A percentile compares a stretch with the other conserved stretches of the same genome.
Conservation (phyloP, 306 rosid species). For the Inga oerstediana region DNA sequence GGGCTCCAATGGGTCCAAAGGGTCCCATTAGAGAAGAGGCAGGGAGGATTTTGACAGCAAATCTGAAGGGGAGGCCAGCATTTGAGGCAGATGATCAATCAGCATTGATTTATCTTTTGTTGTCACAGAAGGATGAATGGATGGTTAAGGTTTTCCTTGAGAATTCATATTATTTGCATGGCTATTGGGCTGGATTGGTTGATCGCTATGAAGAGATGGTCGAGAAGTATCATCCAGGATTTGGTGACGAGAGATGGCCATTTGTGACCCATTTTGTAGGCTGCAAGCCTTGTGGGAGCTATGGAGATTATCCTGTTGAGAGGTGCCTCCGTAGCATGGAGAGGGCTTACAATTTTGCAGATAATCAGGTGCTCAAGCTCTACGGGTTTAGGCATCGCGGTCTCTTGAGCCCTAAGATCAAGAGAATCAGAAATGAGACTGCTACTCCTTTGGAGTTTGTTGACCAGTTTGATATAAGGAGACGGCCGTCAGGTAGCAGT, state of each 20-base stretch:
- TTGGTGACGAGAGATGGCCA: conserved; percentile 98
- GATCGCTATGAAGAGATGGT: conserved; percentile 95
- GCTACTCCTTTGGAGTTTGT: conserved; percentile 61
- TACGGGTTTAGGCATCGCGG: conserved; percentile 94
- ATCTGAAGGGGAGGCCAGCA: conserved; percentile 91
- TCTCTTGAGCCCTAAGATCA: conserved; percentile 88
- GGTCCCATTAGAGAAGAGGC: conserved; percentile 86
- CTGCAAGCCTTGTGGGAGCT: conserved; percentile 98
- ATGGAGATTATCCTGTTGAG: conserved; percentile 96
- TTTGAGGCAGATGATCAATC: conserved; percentile 98
- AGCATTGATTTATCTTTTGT: conserved; percentile 81
- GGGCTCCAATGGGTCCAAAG: conserved; percentile 99
- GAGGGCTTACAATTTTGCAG: conserved; percentile 96
- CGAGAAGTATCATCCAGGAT: conserved; percentile 92
- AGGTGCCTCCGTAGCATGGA: conserved; percentile 93
- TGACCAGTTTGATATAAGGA: conserved; percentile 65
- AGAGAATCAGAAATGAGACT: conserved; percentile 79
- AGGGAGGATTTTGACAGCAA: conserved; percentile 78
- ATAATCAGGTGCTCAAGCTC: conserved; percentile 86
- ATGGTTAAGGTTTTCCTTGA: conserved; percentile 93
- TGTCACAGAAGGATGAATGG: conserved; percentile 84
- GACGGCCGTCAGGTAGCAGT: conserved; percentile 31
- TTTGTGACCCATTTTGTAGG: conserved; percentile 98
- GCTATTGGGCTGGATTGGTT: conserved; percentile 97
- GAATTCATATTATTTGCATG: conserved; percentile 90